Base-by-base conservation (phyloP, 345 rosid species). In the Populus nigra region DNA sequence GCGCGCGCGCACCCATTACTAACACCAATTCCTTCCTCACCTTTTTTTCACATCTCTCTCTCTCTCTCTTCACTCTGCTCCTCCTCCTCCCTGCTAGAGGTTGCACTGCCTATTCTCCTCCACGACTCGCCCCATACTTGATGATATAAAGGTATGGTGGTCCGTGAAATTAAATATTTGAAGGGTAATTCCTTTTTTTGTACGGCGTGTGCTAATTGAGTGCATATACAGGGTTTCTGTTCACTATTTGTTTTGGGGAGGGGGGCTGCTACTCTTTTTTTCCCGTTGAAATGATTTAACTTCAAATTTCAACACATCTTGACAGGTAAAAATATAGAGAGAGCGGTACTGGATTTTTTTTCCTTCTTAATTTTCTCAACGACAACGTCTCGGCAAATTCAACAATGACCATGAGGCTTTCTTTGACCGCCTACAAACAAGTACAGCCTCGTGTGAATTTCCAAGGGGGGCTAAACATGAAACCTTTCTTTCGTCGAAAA, bases 401-500 rank as follows among this genome's bases (percentile, higher is more conserved):
- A 38, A 62, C 27, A 31, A 77, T 76, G 68, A 80, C 25, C 76
- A 88, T 86, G 89, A 82, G 79, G 77, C 79, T 90, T 70, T 88
- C 88, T 57, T 70, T 82, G 83, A 79, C 92, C 38, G 77, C 77
- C 62, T 80, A 77, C 77, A 89, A 87, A 72, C 92, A 85, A 83
- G 86, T 74, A 35, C 90, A 84, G 76, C 88, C 90, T 29, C 79
- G 83, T 10, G 82, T 89, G 73, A 89, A 47, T 50, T 90, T 88
- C 80, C 88, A 84, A 39, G 83, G 76, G n/a, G 86, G 75, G 8
- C 55, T 85, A 69, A 82, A 79, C 49, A 68, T 85, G 73, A 84
- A 85, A 15, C 82, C 85, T 0, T 90, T 86, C 75, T 89, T 88
- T 71, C 88, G 84, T 39, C 83, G 88, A 47, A 91, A 91, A 86